These are phyloP conservation scores for Dillenia turbinata DNA, from an alignment of 164 flowering plant genomes.

Conservation along the genomic window DNA sequence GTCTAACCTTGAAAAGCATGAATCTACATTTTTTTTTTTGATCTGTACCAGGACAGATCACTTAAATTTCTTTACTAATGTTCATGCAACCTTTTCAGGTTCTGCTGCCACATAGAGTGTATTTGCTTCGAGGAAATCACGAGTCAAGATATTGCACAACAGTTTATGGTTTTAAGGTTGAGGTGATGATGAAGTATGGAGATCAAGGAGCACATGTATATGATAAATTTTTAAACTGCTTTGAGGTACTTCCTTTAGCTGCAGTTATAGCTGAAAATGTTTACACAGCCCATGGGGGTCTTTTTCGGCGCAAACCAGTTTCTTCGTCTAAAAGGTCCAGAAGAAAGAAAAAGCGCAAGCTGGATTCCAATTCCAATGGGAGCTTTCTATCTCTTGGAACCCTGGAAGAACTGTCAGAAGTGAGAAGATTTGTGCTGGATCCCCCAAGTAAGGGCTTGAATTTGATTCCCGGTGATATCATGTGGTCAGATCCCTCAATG, in stretches of 20 bases:
- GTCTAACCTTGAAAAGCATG: no score
- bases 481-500: conserved; percentile 98
- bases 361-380: conserved; percentile 26
- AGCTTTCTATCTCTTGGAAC: conserved; percentile 61
- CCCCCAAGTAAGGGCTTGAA: conserved; percentile 95
- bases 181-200: conserved; percentile 83
- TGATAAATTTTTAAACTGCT: conserved; percentile 87
- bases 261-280: conserved; percentile 76
- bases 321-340: conserved; percentile 55
- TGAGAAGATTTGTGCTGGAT: conserved; percentile 91
- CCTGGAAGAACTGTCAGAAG: conserved; percentile 75
- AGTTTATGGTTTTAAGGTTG: conserved; percentile 94
- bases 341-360: conserved; percentile 65
- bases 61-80: no score
- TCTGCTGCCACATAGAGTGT: conserved; percentile 74
- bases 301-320: conserved; percentile 60
- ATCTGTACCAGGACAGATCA: no score
- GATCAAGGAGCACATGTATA: conserved; percentile 82
- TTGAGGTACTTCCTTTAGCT: conserved; percentile 94
- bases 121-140: conserved; percentile 95
- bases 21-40: no score
- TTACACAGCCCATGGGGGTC: conserved; percentile 97
- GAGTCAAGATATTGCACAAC: conserved; percentile 96
- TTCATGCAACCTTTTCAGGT: conserved; percentile 30
- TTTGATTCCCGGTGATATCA: conserved; percentile 94